phyloP scores from a whole-genome alignment of 2,329 filamentous ascomycete species.

The Penicillium sp. region DNA sequence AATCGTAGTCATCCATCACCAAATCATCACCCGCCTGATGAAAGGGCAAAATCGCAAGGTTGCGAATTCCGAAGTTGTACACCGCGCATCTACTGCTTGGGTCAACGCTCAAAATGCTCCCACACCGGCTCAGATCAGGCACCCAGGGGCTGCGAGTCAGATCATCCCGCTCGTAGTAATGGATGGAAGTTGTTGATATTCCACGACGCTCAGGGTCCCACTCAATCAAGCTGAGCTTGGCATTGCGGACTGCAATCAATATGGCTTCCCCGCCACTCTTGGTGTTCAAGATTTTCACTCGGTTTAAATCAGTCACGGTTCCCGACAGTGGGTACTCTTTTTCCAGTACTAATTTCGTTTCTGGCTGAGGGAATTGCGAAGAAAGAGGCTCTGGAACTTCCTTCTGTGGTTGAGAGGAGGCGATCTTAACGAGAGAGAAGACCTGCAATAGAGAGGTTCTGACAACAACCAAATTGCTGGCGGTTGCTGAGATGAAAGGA shows the following conservation, averaged over 20 bases:
- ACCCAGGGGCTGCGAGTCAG: constrained; percentile 79
- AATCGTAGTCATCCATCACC: constrained; percentile 87
- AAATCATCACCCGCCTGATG: constrained; percentile 81
- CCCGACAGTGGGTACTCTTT: constrained; percentile 81
- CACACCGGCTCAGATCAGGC: constrained; percentile 68
- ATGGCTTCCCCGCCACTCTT: constrained; percentile 80
- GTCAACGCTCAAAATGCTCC: constrained; percentile 81
- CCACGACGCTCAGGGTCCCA: constrained; percentile 81
- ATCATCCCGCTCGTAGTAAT: constrained; percentile 97
- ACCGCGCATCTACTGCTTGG: constrained; percentile 90
- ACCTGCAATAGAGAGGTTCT: constrained; percentile 92
- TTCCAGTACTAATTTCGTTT: constrained; percentile 76
- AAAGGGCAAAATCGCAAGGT: constrained; percentile 91
- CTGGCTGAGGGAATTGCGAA: constrained; percentile 60
- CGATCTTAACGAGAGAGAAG: constrained; percentile 69
- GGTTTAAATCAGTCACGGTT: constrained; percentile 76
- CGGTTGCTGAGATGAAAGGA: constrained; percentile 70
- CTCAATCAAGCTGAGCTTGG: constrained; percentile 87
- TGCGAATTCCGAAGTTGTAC: constrained; percentile 84
- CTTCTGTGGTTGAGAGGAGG: constrained; percentile 48
- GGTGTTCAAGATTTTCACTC: constrained; percentile 69
- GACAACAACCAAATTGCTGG: constrained; percentile 83
- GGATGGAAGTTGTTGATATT: constrained; percentile 86
- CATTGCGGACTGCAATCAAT: constrained; percentile 80
- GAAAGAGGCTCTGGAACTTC: constrained; percentile 46